Evolutionary conservation across 2,329 filamentous ascomycete species (phyloP), one percentile per base, ranked within the genome.

Genomic region (Alternaria consortialis): DNA sequence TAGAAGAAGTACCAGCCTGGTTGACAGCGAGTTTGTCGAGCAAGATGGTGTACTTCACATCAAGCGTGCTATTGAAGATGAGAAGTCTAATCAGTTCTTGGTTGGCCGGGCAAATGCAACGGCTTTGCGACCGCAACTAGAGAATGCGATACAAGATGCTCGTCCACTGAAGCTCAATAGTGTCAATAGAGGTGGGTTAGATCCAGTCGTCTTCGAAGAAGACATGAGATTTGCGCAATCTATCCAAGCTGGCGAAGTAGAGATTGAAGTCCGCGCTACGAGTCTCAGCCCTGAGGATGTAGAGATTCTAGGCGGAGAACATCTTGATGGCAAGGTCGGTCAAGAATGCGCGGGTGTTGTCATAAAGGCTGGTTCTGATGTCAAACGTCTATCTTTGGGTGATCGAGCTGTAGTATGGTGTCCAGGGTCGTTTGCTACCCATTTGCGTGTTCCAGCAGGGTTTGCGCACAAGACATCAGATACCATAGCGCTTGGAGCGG

Each of bases 191-290:
- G 54, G 31, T n/a, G 20, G 1, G 36, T 51, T 40, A 11, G 36
- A 17, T 13, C 25, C 43, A 3, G 47, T 53, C 29, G 39, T 66
- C 0, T 64, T 63, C 44, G 55, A 66, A 39, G 64, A 69, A 23
- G 61, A 69, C 36, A 3, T 55, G 6, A 2, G 13, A 1, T 17
- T 23, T 27, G 11, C 37, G 15, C 31, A 39, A 13, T 17, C 46
- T 1, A 42, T 70, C 4, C 20, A 57, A 29, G 53, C 43, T 9
- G 52, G 73, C 20, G 62, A 76, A 7, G 66, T 79, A 12, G 76
- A 79, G 48, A 70, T 80, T 23, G 60, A 72, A 34, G 68, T 76
- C 39, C 76, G 76, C 27, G 66, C 66, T 8, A 56, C 64, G n/a
- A 64, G 56, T 25, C 50, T 69, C 23, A 56, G 56, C 44, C 34